Evolutionary conservation across 192 early-diverging fungal species (phyloP).

Genomic region (Linnemannia zychae): DNA sequence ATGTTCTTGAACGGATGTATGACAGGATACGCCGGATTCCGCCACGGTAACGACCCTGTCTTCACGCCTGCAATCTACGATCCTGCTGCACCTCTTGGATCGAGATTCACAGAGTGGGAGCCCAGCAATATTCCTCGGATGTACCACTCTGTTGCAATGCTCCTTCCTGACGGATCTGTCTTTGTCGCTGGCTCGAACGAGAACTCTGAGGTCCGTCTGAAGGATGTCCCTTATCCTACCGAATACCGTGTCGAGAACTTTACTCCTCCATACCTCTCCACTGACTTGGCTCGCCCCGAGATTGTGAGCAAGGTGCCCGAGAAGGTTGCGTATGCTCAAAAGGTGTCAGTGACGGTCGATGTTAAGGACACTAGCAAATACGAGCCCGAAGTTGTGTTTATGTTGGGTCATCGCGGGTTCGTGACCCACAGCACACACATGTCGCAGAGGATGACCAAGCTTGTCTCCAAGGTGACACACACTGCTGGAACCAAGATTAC

Average conservation of each 20-base stretch:
- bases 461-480: conserved; percentile 18
- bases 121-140: conserved; percentile 68
- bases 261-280: conserved; percentile 67
- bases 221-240: conserved; percentile 55
- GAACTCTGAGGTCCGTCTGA: conserved; percentile 40
- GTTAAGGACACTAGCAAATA: conserved; percentile 42
- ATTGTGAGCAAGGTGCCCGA: conserved; percentile 40
- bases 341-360: conserved; percentile 49
- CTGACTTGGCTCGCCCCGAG: conserved; percentile 54
- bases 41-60: conserved; percentile 61
- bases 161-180: conserved; percentile 57
- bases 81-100: conserved; percentile 54
- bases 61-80: conserved; percentile 70
- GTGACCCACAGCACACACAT: conserved; percentile 69
- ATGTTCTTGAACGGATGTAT: conserved; percentile 75
- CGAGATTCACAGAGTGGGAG: conserved; percentile 54
- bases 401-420: conserved; percentile 63
- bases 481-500: conserved; percentile 32
- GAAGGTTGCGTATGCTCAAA: conserved; percentile 47
- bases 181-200: conserved; percentile 58
- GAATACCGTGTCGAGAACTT: conserved; percentile 69
- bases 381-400: conserved; percentile 54
- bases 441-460: conserved; percentile 64
- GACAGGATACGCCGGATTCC: conserved; percentile 69
- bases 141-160: conserved; percentile 73